Percentiles rank a stretch among this genome's conserved stretches.
Conservation (phyloP, 2,329 filamentous ascomycete genomes). For the Ophiostoma novo-ulmi region DNA sequence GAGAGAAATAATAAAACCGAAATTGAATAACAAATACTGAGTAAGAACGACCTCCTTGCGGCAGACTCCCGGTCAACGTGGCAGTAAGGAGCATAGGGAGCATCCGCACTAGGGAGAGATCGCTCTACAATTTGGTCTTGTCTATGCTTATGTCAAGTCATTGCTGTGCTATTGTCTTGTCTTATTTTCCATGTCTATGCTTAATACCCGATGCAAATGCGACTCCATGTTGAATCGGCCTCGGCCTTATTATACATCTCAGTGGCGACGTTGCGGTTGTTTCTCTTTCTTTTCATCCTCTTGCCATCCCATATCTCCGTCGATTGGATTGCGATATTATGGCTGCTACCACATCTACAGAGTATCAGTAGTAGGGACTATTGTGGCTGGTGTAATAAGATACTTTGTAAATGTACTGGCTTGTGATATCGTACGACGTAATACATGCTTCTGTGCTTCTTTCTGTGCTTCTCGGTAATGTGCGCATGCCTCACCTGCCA, state of each 20-base stretch:
- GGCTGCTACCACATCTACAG: background rate
- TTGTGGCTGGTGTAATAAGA: background rate
- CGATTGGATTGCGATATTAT: background rate
- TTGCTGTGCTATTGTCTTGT: background rate
- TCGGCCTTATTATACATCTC: background rate
- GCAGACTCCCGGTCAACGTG: constrained; percentile 12
- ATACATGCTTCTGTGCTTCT: background rate
- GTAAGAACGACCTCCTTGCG: background rate
- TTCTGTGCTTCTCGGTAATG: background rate
- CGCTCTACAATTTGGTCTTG: background rate
- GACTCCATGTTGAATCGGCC: too few species aligned
- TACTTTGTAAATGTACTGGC: too few species aligned
- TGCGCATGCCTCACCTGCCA: background rate
- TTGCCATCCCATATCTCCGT: background rate
- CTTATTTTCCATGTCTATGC: too few species aligned
- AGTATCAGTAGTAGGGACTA: background rate
- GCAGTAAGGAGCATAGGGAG: background rate
- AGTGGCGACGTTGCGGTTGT: background rate
- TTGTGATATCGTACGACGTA: background rate
- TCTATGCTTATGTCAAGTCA: background rate
- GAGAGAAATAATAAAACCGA: background rate
- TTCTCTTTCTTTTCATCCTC: background rate
- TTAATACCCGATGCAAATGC: too few species aligned
- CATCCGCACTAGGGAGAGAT: background rate
- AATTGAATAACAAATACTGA: background rate